Percentiles rank a stretch among this genome's conserved stretches.
phyloP scores from a whole-genome alignment of 148 eudicot genomes.

The Vaccinium myrtillus region DNA sequence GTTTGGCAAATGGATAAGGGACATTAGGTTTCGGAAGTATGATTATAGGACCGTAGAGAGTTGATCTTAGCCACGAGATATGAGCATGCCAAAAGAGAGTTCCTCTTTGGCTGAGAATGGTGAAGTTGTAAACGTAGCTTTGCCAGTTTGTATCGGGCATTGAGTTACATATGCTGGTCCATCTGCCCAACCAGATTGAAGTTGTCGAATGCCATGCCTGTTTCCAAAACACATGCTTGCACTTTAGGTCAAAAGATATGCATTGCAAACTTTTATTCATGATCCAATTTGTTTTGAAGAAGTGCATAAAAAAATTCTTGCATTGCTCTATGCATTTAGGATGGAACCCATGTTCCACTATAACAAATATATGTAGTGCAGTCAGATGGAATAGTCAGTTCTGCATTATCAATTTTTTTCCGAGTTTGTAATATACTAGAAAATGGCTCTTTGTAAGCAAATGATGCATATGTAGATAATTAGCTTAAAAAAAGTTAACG shows the following conservation, averaged over 20 bases:
- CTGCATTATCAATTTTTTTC: not conserved
- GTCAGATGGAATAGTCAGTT: too few relatives aligned
- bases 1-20: slow-evolving; percentile 50
- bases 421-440: not conserved
- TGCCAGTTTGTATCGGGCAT: slow-evolving; percentile 63
- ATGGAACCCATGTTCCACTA: not conserved
- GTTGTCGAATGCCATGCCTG: slow-evolving; percentile 57
- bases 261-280: not conserved
- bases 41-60: slow-evolving; percentile 50
- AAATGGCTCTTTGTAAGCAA: not conserved
- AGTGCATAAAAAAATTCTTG: not conserved
- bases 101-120: slow-evolving; percentile 48
- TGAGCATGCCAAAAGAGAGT: slow-evolving; percentile 59
- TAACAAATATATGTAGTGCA: too few relatives aligned
- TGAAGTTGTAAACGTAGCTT: slow-evolving; percentile 53
- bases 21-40: slow-evolving; percentile 44
- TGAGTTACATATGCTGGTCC: slow-evolving; percentile 65
- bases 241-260: not conserved
- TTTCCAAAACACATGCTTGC: not conserved
- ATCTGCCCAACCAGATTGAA: slow-evolving; percentile 65
- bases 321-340: not conserved
- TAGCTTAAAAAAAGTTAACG: not conserved
- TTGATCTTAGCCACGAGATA: slow-evolving; percentile 55
- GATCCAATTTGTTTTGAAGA: too few relatives aligned
- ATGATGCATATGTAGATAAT: not conserved